Conservation (phyloP, 2,329 filamentous ascomycete species). For the Fusarium sp. region DNA sequence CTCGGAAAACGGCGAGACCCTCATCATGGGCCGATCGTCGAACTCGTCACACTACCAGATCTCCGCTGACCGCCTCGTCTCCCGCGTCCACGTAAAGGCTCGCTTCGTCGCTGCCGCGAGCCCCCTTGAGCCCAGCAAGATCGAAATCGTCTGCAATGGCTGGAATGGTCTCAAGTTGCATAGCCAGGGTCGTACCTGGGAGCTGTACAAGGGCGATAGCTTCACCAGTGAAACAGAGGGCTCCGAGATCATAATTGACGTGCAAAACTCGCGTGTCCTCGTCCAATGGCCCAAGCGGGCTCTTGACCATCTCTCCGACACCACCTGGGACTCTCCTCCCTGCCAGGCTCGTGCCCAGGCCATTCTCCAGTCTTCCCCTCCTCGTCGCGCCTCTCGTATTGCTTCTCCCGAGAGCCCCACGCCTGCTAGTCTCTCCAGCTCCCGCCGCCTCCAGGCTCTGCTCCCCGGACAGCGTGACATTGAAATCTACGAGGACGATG, state of each 20-base stretch:
- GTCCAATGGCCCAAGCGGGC: constrained; percentile 80
- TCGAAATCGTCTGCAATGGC: constrained; percentile 90
- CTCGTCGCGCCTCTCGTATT: constrained; percentile 65
- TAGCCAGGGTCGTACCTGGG: constrained; percentile 86
- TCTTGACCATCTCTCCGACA: constrained; percentile 67
- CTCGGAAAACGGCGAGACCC: constrained; percentile 78
- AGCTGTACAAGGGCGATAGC: constrained; percentile 84
- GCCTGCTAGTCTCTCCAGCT: constrained; percentile 53
- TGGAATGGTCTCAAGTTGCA: constrained; percentile 97
- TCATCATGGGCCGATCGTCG: constrained; percentile 91
- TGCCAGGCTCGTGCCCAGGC: constrained; percentile 43
- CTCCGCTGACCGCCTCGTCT: constrained; percentile 89
- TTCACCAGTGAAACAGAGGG: constrained; percentile 90
- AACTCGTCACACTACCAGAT: constrained; percentile 96
- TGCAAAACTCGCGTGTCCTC: constrained; percentile 89
- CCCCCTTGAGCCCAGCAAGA: constrained; percentile 74
- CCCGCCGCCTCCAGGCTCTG: constrained; percentile 55
- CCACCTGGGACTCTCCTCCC: constrained; percentile 74
- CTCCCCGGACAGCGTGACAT: constrained; percentile 57
- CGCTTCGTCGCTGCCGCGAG: constrained; percentile 77
- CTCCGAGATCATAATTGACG: constrained; percentile 92
- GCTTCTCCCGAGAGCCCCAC: constrained; percentile 78
- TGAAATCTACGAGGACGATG: constrained; percentile 81
- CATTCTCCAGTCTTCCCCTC: constrained; percentile 67
- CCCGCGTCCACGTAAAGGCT: constrained; percentile 90